Percentiles rank a stretch among this genome's conserved stretches.
Conservation (phyloP, 2,329 filamentous ascomycete genomes). For the Leptographium procerum region DNA sequence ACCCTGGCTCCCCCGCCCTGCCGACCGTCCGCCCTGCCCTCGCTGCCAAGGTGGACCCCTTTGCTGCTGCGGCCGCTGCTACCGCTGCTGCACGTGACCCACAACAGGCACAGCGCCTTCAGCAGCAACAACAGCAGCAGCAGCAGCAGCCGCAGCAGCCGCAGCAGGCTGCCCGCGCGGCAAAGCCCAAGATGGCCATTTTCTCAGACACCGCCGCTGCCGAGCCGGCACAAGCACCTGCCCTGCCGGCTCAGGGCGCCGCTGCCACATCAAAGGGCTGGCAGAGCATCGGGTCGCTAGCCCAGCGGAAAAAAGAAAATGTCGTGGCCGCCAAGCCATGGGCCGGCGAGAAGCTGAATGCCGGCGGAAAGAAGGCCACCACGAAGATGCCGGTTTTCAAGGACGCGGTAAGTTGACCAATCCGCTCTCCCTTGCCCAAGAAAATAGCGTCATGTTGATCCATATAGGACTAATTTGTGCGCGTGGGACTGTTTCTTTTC, state of each 20-base stretch:
- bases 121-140: conserved; percentile 5
- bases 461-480: conserved; percentile 85
- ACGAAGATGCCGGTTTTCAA: conserved; percentile 89
- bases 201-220: conserved; percentile 68
- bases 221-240: conserved; percentile 36
- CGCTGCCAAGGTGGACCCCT: conserved; percentile 77
- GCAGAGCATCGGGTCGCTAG: conserved; percentile 81
- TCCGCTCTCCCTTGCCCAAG: background rate
- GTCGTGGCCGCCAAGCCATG: conserved; percentile 74
- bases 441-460: conserved; percentile 62
- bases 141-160: conserved; percentile 8
- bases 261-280: conserved; percentile 62
- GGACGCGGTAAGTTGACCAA: conserved; percentile 68
- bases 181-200: conserved; percentile 75
- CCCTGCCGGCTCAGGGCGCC: conserved; percentile 38
- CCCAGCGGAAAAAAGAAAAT: conserved; percentile 92
- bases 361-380: conserved; percentile 67
- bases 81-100: conserved; percentile 44
- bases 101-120: conserved; percentile 36
- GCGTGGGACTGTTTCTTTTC: conserved; percentile 25
- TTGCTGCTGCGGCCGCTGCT: conserved; percentile 45
- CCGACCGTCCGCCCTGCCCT: conserved; percentile 74
- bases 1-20: conserved; percentile 73
- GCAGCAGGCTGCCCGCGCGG: conserved; percentile 38
- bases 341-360: conserved; percentile 83